These are phyloP conservation scores for Starmerella bombi DNA, from an alignment of 805 yeast genomes.

Conservation along the genomic window DNA sequence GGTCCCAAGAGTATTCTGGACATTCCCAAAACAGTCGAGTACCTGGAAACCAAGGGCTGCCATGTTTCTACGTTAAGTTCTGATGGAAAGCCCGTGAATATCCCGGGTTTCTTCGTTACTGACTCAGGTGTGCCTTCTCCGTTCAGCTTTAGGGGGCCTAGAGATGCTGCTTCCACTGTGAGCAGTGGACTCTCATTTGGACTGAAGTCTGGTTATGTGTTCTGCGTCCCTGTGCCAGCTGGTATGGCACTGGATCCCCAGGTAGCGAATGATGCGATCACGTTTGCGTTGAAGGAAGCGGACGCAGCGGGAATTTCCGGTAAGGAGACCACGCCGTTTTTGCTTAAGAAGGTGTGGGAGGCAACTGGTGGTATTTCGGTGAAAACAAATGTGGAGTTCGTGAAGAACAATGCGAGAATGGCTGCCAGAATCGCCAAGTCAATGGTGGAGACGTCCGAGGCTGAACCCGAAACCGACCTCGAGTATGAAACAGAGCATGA, in stretches of 20 bases:
- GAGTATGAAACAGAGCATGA: background rate
- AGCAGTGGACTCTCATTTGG: constrained; percentile 35
- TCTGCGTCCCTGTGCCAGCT: constrained; percentile 72
- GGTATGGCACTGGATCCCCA: constrained; percentile 44
- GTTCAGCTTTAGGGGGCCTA: constrained; percentile 40
- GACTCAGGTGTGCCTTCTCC: constrained; percentile 67
- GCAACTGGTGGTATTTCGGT: constrained; percentile 62
- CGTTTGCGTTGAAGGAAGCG: constrained; percentile 47
- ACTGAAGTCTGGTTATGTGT: constrained; percentile 53
- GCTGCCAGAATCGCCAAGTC: constrained; percentile 52
- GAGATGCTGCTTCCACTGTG: constrained; percentile 52
- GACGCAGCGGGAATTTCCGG: constrained; percentile 42
- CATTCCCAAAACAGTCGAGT: constrained; percentile 68
- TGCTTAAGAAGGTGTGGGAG: constrained; percentile 49
- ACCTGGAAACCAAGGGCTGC: constrained; percentile 82
- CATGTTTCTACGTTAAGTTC: constrained; percentile 55
- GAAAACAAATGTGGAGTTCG: constrained; percentile 58
- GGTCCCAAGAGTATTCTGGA: constrained; percentile 84
- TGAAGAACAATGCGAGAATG: constrained; percentile 56
- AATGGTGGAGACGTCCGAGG: background rate
- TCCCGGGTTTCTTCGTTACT: constrained; percentile 75
- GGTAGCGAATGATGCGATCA: constrained; percentile 44
- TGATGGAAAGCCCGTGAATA: constrained; percentile 30
- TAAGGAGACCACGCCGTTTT: constrained; percentile 66
- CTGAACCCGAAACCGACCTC: background rate